phyloP scores from a whole-genome alignment of 306 rosid species.

The Castanospermum australe region DNA sequence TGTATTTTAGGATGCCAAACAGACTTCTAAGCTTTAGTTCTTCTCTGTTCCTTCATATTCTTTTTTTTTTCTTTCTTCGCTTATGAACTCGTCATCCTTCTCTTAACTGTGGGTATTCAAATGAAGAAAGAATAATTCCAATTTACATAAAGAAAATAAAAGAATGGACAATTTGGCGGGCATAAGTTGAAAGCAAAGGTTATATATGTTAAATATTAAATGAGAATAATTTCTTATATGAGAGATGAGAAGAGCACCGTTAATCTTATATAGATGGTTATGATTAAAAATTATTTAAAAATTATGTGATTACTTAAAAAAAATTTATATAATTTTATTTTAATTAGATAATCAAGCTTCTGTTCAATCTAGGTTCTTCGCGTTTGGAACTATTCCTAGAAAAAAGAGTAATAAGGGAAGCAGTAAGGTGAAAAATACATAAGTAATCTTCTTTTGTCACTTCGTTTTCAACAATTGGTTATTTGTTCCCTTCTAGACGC shows the following conservation, averaged over 20 bases:
- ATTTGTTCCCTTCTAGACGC: conserved; percentile 3
- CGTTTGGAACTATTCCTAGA: conserved; percentile 7
- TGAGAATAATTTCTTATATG: too few species aligned
- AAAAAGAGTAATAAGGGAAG: background rate
- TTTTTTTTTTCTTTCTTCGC: background rate
- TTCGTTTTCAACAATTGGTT: background rate
- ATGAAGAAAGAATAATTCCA: conserved; percentile 24
- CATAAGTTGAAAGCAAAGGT: conserved; percentile 8
- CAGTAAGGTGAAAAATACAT: background rate
- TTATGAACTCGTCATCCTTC: background rate
- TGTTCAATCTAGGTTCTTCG: background rate
- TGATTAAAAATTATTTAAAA: too few species aligned
- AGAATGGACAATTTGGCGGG: conserved; percentile 5
- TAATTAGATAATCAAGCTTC: conserved; percentile 1
- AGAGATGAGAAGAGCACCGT: too few species aligned
- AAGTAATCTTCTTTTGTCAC: background rate
- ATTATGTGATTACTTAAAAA: too few species aligned
- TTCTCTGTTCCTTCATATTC: conserved; percentile 3
- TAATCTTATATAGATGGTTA: too few species aligned
- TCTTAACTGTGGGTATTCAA: background rate
- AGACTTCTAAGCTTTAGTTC: conserved; percentile 14
- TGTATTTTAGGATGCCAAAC: background rate
- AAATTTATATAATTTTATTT: background rate
- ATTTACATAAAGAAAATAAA: background rate
- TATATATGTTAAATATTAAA: too few species aligned